Percentiles rank a stretch among this genome's conserved stretches.
Evolutionary conservation across 2,329 filamentous ascomycete species (phyloP).

Genomic region (Alternaria novae-zelandiae): DNA sequence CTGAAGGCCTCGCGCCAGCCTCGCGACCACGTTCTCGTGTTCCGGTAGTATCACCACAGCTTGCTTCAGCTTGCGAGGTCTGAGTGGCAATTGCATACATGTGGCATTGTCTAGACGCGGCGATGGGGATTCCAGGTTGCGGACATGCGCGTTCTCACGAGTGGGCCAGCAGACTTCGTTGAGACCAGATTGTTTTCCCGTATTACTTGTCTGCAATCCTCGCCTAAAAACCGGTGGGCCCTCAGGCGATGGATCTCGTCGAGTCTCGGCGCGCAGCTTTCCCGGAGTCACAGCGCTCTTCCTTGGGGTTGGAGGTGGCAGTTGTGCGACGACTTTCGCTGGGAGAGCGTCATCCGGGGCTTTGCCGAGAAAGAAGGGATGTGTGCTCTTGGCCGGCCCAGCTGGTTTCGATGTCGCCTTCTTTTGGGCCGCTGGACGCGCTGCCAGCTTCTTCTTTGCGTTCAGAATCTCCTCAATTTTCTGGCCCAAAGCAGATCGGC

Average conservation of each 20-base stretch:
- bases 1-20: conserved; percentile 27
- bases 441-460: conserved; percentile 34
- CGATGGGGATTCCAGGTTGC: conserved; percentile 24
- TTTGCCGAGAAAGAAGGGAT: conserved; percentile 75
- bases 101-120: background rate
- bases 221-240: conserved; percentile 27
- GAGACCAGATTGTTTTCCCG: conserved; percentile 69
- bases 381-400: conserved; percentile 57
- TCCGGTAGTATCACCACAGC: conserved; percentile 28
- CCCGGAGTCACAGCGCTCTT: conserved; percentile 55
- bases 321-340: conserved; percentile 15
- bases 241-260: conserved; percentile 23
- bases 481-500: conserved; percentile 59
- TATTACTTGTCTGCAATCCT: conserved; percentile 26
- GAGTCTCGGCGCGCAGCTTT: conserved; percentile 50
- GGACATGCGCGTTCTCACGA: conserved; percentile 59
- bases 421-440: conserved; percentile 24
- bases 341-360: conserved; percentile 33
- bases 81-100: conserved; percentile 8
- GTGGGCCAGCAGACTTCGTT: conserved; percentile 75
- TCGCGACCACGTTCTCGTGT: conserved; percentile 36
- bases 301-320: conserved; percentile 24
- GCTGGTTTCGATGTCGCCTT: conserved; percentile 36
- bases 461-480: conserved; percentile 69
- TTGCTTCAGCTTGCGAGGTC: conserved; percentile 50